Evolutionary conservation across 2,329 filamentous ascomycete genomes (phyloP), one percentile per base, ranked within the genome.

Genomic region (Clarireedia monteithiana): DNA sequence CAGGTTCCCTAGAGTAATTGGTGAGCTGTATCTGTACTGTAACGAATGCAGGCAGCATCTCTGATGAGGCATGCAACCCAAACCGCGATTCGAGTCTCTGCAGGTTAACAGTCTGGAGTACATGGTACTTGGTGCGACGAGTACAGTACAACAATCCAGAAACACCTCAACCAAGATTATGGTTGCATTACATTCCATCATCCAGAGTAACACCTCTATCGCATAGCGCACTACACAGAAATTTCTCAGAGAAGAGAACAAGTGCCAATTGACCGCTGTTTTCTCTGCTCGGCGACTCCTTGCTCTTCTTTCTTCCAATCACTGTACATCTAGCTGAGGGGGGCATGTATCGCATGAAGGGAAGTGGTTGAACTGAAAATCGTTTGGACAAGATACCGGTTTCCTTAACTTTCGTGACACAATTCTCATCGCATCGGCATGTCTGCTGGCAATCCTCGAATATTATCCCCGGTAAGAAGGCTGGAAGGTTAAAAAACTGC

Each of bases 11-110:
- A n/a, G 4, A 7, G 17, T 40, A 40, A n/a, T 1, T 40, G 15
- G 14, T 17, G 14, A n/a, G 17, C 14, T 40, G 38, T 40, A 40
- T 17, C 38, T 40, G 17, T n/a, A 40, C 17, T 40, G 39, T 40
- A 40, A 40, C 17, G 39, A 20, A 48, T 42, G 46, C 39, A 50
- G 26, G 46, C 39, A 50, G 26, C 39, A 39, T 30, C 26, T 50
- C 26, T 55, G 52, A 55, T 55, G 46, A 50, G 50, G 52, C 52
- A 55, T 55, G 52, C 52, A 50, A 55, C 34, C 52, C 46, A 55
- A 47, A 55, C 52, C 52, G 40, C 46, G 46, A 55, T 55, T 55
- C 36, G 24, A 55, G 15, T 26, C 34, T 50, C 39, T 55, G 52
- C 52, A 55, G 52, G 40, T 55, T 26, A 27, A 15, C 10, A 48